Conservation (phyloP, 495 filamentous ascomycete genomes). For the Hypoxylon intermedium region DNA sequence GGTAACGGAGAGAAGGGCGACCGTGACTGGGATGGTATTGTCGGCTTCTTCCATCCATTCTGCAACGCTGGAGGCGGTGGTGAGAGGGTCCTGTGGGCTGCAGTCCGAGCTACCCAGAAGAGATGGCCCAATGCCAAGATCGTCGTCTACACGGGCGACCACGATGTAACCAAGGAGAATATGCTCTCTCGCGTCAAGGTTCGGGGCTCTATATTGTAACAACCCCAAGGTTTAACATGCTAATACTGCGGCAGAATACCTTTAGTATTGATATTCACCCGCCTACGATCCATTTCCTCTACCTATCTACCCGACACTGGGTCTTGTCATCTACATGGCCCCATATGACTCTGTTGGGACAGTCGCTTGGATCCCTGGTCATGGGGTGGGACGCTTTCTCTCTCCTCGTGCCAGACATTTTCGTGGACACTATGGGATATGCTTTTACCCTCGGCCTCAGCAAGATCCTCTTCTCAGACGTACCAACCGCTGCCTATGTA, state of each 20-base stretch:
- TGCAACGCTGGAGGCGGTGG: slow-evolving; percentile 97
- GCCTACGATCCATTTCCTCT: slow-evolving; percentile 84
- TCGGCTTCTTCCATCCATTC: slow-evolving; percentile 98
- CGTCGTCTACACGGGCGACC: slow-evolving; percentile 93
- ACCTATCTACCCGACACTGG: slow-evolving; percentile 84
- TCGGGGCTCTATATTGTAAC: slow-evolving; percentile 13
- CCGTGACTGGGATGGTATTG: slow-evolving; percentile 77
- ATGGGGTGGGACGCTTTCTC: slow-evolving; percentile 94
- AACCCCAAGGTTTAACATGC: background rate
- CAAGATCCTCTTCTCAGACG: slow-evolving; percentile 79
- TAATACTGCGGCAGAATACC: slow-evolving; percentile 63
- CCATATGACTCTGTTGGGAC: slow-evolving; percentile 91
- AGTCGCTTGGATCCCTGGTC: slow-evolving; percentile 84
- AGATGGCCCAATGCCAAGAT: slow-evolving; percentile 88
- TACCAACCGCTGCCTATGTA: slow-evolving; percentile 92
- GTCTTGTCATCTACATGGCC: slow-evolving; percentile 86
- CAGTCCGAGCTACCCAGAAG: slow-evolving; percentile 87
- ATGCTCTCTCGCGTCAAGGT: slow-evolving; percentile 82
- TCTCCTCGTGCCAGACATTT: slow-evolving; percentile 88
- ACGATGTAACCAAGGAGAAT: slow-evolving; percentile 77
- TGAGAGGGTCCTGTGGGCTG: slow-evolving; percentile 96
- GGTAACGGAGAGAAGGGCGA: slow-evolving; percentile 60
- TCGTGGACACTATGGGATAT: slow-evolving; percentile 98
- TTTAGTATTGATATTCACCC: slow-evolving; percentile 93
- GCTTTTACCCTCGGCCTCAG: slow-evolving; percentile 84